Conservation (phyloP, 768 basidiomycete species). For the Boletus insuetus region DNA sequence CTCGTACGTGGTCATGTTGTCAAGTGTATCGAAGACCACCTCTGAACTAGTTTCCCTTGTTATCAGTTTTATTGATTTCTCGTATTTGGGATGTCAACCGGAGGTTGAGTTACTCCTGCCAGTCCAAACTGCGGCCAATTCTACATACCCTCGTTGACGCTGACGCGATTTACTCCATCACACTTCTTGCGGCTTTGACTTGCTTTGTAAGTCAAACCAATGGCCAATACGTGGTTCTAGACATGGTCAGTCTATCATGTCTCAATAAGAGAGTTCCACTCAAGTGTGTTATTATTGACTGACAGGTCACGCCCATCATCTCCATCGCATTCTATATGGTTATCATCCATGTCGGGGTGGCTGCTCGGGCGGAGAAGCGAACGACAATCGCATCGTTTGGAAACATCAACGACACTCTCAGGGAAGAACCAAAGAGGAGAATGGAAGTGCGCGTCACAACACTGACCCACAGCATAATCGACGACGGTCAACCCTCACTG, state of each 20-base stretch:
- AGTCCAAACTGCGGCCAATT: neutral
- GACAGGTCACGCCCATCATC: neutral
- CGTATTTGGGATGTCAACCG: neutral
- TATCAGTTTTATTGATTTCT: neutral
- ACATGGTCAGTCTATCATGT: neutral
- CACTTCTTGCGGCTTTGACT: neutral
- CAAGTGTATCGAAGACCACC: neutral
- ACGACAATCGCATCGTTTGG: neutral
- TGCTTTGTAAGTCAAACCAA: neutral
- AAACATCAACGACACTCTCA: neutral
- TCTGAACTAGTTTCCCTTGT: neutral
- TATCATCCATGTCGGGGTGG: neutral
- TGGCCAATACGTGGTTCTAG: neutral
- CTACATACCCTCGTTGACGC: neutral
- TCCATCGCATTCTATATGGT: neutral
- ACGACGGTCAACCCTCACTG: neutral
- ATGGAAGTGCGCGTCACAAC: neutral
- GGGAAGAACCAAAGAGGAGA: neutral
- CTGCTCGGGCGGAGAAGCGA: neutral
- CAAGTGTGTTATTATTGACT: neutral
- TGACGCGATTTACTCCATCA: neutral
- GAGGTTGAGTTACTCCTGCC: neutral
- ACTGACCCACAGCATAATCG: neutral
- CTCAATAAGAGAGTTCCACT: neutral
- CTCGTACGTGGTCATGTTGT: slow-evolving; percentile 12